Conservation (phyloP, 1,284 basidiomycete species). For the Ganoderma resinaceum region DNA sequence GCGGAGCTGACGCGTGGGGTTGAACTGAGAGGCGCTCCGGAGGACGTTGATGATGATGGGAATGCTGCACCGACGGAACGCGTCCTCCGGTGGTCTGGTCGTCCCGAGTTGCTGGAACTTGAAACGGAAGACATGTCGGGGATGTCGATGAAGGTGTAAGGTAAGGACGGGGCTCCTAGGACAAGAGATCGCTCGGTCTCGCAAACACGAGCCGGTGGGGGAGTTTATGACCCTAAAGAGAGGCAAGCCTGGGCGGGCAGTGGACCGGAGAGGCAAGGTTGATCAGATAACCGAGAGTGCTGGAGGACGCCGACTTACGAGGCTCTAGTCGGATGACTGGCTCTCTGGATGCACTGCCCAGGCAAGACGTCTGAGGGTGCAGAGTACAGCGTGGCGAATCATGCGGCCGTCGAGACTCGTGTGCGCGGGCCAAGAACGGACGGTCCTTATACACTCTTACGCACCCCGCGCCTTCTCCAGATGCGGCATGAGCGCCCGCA, state of each 20-base stretch:
- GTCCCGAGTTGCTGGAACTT: conserved; percentile 3
- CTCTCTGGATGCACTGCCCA: not conserved
- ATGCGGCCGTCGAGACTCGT: conserved; percentile 6
- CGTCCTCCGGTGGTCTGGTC: conserved; percentile 19
- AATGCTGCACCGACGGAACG: conserved; percentile 19
- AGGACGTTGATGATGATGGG: conserved; percentile 2
- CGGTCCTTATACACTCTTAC: not conserved
- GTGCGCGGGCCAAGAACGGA: not conserved
- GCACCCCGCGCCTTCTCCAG: not conserved
- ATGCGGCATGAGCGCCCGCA: not conserved
- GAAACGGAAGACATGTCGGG: conserved; percentile 5
- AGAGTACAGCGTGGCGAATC: conserved; percentile 8
- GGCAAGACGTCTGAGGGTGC: not conserved
- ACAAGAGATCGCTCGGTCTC: not conserved
- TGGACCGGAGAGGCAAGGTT: conserved; percentile 4
- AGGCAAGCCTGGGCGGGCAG: not conserved
- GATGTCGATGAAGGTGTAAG: not conserved
- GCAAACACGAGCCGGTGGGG: not conserved
- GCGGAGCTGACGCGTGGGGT: conserved; percentile 2
- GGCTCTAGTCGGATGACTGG: not conserved
- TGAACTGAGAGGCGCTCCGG: not conserved
- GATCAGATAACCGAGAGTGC: conserved; percentile 19
- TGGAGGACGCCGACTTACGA: not conserved
- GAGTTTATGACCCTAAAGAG: not conserved
- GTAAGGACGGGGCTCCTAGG: not conserved